Evolutionary conservation across 208 protist species (phyloP).

Genomic region (Trypanosoma boissoni): DNA sequence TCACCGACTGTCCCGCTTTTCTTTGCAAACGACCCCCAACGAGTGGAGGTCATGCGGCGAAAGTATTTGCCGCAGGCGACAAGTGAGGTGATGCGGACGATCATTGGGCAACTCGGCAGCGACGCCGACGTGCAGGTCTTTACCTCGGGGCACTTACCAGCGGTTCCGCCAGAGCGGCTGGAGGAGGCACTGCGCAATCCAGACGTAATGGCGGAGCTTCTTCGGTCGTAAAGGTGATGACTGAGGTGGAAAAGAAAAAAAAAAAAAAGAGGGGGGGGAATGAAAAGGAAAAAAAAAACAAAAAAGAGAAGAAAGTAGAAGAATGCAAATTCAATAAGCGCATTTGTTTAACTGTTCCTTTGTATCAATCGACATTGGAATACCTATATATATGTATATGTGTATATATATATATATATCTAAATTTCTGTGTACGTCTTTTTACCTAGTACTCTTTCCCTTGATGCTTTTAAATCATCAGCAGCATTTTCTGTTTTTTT

Average conservation of each 20-base stretch:
- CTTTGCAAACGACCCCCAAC: conserved; percentile 49
- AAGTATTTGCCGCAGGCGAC: conserved; percentile 41
- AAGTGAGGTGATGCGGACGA: conserved; percentile 48
- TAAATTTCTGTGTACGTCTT: conserved; percentile 6
- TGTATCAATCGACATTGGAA: neutral
- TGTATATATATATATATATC: conserved; percentile 14
- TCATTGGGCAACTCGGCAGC: conserved; percentile 36
- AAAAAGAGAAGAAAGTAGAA: neutral
- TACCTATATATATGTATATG: neutral
- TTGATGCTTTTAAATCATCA: neutral
- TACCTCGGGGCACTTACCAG: conserved; percentile 25
- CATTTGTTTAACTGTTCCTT: neutral
- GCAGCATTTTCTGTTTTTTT: conserved; percentile 3
- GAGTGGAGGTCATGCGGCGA: conserved; percentile 65
- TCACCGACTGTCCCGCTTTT: conserved; percentile 53
- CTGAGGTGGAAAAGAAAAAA: neutral
- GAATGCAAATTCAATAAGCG: neutral
- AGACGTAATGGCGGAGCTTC: conserved; percentile 29
- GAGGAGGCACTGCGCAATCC: conserved; percentile 29
- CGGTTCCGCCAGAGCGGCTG: conserved; percentile 43
- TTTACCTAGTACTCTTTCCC: conserved; percentile 1
- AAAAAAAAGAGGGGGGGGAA: neutral
- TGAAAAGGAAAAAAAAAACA: neutral
- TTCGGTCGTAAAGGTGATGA: conserved; percentile 10
- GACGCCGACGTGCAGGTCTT: conserved; percentile 49